phyloP scores from a whole-genome alignment of 805 yeast species.

The Pichia thaimueangensis region DNA sequence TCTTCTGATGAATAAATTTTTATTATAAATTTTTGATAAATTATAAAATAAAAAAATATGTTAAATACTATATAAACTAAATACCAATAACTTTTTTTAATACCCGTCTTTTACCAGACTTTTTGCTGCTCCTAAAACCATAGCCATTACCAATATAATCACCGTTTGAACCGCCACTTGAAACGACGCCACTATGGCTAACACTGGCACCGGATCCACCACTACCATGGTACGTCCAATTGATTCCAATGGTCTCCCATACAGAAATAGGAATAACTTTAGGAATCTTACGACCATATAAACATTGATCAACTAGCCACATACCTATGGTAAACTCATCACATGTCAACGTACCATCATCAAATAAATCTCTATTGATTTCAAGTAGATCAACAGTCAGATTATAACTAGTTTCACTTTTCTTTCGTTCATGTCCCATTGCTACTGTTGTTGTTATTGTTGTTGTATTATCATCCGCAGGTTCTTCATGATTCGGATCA shows the following conservation, averaged over 20 bases:
- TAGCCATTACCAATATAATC: conserved; percentile 5
- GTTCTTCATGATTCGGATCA: neutral
- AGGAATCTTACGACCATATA: conserved; percentile 90
- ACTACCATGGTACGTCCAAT: conserved; percentile 2
- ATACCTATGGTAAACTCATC: conserved; percentile 90
- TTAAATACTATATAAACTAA: no score
- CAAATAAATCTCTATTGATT: conserved; percentile 47
- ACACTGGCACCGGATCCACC: neutral
- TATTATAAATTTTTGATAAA: no score
- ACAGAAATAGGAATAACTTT: conserved; percentile 55
- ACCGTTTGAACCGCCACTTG: neutral
- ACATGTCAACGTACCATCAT: conserved; percentile 70
- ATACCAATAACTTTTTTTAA: conserved; percentile 13
- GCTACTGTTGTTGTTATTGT: no score
- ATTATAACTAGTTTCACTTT: neutral
- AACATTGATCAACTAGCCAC: conserved; percentile 96
- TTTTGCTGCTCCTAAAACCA: neutral
- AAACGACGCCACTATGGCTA: neutral
- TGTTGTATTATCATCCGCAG: neutral
- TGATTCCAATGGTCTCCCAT: conserved; percentile 46
- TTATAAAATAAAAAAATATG: no score
- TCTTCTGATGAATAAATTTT: neutral
- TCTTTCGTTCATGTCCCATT: no score
- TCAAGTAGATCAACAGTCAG: neutral
- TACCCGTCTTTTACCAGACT: conserved; percentile 3